Evolutionary conservation across 495 filamentous ascomycete genomes (phyloP), one percentile per base, ranked within the genome.

Genomic region (Podospora pseudoanserina): DNA sequence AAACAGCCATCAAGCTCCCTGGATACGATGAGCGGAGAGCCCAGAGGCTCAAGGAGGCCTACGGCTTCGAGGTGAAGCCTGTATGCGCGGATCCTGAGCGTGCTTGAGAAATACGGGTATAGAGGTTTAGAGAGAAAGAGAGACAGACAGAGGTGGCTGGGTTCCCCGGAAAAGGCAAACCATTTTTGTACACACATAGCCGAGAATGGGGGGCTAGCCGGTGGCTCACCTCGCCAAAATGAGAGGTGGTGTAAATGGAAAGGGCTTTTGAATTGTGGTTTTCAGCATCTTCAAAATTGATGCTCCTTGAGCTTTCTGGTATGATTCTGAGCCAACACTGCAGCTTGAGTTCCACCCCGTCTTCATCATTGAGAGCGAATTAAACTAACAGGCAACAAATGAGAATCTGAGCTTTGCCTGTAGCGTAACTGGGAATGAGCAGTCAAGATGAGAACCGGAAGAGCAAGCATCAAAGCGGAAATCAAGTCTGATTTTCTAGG

Each of bases 1-100:
- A 61, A 13, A 65, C 64, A 97, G 94, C 91, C 27, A 91, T 99
- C 68, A 86, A 90, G 68, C 92, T 84, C 32, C 89, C 91, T 16
- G 92, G 92, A 28, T 99, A 97, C 69, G 89, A 90, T 69, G 93
- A 98, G 83, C 84, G 96, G 78, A 88, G 96, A 72, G 84, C 86
- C 63, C 84, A 92, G 79, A 86, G 93, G 64, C 86, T 99, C 76
- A 91, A 94, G 84, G 87, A 94, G 82, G 90, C 88, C 70, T 98
- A 97, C 74, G 94, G 94, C 66, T 86, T 97, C 69, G 93, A 97
- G 64, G 87, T 98, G 69, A 79, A 82, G 53, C 78, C 83, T n/a
- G 83, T 84, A 59, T 80, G 74, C 20, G 79, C 81, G 23, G 75
- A 79, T 55, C 73, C 77, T 60, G 70, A 75, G 49, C 70, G 66